phyloP scores from a whole-genome alignment of 306 rosid genomes.

The Malus sieversii region DNA sequence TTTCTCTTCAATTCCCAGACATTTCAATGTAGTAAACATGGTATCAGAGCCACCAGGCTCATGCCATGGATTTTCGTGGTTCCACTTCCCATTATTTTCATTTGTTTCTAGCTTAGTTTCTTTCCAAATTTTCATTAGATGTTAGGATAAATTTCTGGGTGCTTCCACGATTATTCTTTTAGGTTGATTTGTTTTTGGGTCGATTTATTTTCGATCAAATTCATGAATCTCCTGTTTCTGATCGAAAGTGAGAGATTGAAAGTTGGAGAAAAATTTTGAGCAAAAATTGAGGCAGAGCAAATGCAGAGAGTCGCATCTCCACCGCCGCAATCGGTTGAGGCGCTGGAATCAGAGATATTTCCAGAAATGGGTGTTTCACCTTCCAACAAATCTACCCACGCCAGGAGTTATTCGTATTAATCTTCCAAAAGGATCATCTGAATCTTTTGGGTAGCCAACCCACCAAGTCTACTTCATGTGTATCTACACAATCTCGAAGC shows the following conservation, averaged over 20 bases:
- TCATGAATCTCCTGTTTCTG: neutral
- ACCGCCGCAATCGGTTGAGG: constrained; percentile 11
- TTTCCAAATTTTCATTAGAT: too few species aligned
- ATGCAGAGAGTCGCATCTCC: neutral
- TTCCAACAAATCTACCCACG: constrained; percentile 79
- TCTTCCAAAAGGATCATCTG: constrained; percentile 86
- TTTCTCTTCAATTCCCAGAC: too few species aligned
- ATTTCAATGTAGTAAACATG: too few species aligned
- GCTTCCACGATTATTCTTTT: too few species aligned
- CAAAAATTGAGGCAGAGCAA: constrained; percentile 34
- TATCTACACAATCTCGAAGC: constrained; percentile 73
- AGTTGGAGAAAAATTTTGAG: neutral
- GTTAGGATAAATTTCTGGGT: too few species aligned
- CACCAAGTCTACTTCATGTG: constrained; percentile 99
- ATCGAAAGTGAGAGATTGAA: neutral
- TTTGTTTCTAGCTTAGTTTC: too few species aligned
- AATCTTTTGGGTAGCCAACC: constrained; percentile 85
- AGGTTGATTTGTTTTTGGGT: too few species aligned
- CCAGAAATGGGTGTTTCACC: neutral
- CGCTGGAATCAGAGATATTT: constrained; percentile 12
- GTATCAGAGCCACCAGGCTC: too few species aligned
- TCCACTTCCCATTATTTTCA: too few species aligned
- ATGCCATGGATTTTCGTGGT: too few species aligned
- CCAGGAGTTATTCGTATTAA: constrained; percentile 74
- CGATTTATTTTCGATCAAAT: constrained; percentile 8